phyloP scores from a whole-genome alignment of 139 green algal genomes.

The Closterium sp. region DNA sequence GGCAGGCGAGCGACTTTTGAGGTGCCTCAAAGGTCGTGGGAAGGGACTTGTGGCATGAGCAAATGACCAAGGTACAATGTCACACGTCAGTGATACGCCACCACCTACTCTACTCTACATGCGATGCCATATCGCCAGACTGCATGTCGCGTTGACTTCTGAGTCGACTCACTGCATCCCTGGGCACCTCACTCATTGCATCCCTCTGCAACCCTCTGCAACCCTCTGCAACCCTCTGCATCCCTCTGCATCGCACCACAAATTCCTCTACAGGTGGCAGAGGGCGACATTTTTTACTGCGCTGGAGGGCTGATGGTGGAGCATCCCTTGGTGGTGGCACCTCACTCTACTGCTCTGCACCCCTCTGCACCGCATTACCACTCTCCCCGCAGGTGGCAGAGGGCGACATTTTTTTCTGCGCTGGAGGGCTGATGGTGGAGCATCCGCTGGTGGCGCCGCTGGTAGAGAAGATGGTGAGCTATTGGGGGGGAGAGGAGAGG shows the following conservation, averaged over 20 bases:
- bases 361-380: too few species aligned
- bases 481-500: background rate
- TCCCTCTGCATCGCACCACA: background rate
- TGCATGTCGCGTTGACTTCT: too few species aligned
- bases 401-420: conserved; percentile 67
- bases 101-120: too few species aligned
- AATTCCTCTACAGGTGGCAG: conserved; percentile 50
- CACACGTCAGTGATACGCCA: too few species aligned
- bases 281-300: conserved; percentile 68
- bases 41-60: too few species aligned
- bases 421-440: conserved; percentile 78
- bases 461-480: conserved; percentile 45
- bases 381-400: conserved; percentile 65
- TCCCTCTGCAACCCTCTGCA: background rate
- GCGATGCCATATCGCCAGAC: too few species aligned
- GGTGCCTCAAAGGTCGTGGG: too few species aligned
- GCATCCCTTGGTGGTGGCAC: conserved; percentile 63
- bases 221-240: background rate
- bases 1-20: too few species aligned
- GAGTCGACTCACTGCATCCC: too few species aligned
- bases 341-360: too few species aligned
- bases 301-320: conserved; percentile 82
- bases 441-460: conserved; percentile 64
- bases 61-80: too few species aligned
- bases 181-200: background rate